Evolutionary conservation across 192 early-diverging fungal genomes (phyloP).

Genomic region (Rhizophagus sp.): DNA sequence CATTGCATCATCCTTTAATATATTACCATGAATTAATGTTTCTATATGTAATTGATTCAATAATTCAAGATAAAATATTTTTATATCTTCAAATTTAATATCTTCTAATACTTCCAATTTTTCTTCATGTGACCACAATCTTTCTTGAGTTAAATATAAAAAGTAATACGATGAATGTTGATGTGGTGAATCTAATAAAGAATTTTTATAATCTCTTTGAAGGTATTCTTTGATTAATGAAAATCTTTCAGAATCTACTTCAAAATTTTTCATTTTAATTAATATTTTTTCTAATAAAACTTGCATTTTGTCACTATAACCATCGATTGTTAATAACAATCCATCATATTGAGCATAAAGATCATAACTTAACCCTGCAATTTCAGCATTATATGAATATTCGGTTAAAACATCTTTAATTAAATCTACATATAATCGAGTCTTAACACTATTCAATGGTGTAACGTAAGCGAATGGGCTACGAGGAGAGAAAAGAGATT

Average conservation of each 20-base stretch:
- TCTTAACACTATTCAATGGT: conserved; percentile 15
- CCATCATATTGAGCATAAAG: conserved; percentile 47
- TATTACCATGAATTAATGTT: conserved; percentile 81
- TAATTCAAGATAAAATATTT: conserved; percentile 64
- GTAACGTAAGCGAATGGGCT: conserved; percentile 6
- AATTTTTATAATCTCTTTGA: conserved; percentile 64
- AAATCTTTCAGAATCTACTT: conserved; percentile 65
- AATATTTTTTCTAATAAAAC: conserved; percentile 67
- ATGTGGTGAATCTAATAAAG: conserved; percentile 67
- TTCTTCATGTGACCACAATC: conserved; percentile 72
- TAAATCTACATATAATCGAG: conserved; percentile 36
- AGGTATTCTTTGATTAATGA: conserved; percentile 70
- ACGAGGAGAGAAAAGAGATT: not conserved
- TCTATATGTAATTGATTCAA: conserved; percentile 66
- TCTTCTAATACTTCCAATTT: conserved; percentile 62
- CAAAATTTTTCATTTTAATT: conserved; percentile 56
- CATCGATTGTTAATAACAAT: conserved; percentile 64
- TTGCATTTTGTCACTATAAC: conserved; percentile 84
- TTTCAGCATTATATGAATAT: conserved; percentile 43
- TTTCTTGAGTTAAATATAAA: conserved; percentile 61
- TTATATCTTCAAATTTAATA: conserved; percentile 65
- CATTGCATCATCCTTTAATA: conserved; percentile 58
- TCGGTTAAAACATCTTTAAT: conserved; percentile 45
- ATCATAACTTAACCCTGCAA: conserved; percentile 63
- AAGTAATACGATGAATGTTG: conserved; percentile 66